Evolutionary conservation across 441 rosid species (phyloP).

Genomic region (Capsella rubella): DNA sequence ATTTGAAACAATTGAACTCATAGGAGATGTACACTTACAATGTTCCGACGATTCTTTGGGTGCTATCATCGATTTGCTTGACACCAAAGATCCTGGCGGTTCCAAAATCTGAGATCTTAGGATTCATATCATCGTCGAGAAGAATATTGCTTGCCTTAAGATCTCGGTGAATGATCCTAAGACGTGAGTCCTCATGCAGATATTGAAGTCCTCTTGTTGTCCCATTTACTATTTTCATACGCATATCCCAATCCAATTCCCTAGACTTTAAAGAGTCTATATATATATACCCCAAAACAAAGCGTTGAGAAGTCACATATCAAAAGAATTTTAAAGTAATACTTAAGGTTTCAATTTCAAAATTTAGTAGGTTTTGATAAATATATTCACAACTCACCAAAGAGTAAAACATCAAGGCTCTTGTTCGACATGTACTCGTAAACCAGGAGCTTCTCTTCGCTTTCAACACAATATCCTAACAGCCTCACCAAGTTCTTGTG

Average conservation of each 20-base stretch:
- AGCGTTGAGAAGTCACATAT: no score
- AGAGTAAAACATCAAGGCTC: conserved; percentile 11
- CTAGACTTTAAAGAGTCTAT: neutral
- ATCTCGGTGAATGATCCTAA: conserved; percentile 52
- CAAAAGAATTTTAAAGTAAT: no score
- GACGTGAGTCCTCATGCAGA: conserved; percentile 53
- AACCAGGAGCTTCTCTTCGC: neutral
- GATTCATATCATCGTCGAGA: conserved; percentile 46
- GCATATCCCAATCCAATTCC: conserved; percentile 40
- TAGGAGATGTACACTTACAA: conserved; percentile 36
- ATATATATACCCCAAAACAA: no score
- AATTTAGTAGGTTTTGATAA: neutral
- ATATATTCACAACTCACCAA: conserved; percentile 10
- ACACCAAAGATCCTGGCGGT: conserved; percentile 49
- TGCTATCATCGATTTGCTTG: conserved; percentile 47
- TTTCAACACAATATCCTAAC: conserved; percentile 22
- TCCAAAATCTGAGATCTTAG: conserved; percentile 62
- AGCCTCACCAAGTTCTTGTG: conserved; percentile 64
- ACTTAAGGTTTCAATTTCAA: no score
- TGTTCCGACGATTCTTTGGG: conserved; percentile 52
- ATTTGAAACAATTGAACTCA: neutral
- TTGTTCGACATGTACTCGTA: neutral
- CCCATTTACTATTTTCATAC: conserved; percentile 30
- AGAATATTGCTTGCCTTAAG: conserved; percentile 51
- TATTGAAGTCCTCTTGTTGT: conserved; percentile 58